A percentile compares a stretch with the other conserved stretches of the same genome.
Conservation (phyloP, 441 rosid species). For the Brassica balearica region DNA sequence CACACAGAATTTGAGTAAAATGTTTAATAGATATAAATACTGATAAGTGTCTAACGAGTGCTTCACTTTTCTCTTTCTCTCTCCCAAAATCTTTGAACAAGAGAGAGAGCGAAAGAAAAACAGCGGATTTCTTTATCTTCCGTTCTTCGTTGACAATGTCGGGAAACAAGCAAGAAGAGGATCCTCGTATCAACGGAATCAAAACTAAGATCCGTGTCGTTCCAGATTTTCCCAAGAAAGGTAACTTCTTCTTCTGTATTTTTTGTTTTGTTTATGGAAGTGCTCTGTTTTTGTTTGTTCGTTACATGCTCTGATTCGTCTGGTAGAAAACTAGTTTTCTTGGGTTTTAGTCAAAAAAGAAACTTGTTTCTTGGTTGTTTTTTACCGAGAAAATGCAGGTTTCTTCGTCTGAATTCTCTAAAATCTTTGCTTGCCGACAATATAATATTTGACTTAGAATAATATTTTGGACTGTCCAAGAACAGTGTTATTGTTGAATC, state of each 20-base stretch:
- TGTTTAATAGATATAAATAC: constrained; percentile 34
- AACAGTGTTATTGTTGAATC: constrained; percentile 12
- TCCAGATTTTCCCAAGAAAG: constrained; percentile 58
- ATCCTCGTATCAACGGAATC: constrained; percentile 86
- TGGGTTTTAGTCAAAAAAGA: neutral
- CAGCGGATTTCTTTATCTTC: constrained; percentile 21
- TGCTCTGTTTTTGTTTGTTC: constrained; percentile 5
- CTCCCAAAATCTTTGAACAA: constrained; percentile 15
- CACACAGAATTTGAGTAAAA: constrained; percentile 25
- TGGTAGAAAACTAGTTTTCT: constrained; percentile 9
- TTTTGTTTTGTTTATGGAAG: neutral
- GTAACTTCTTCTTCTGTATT: constrained; percentile 25
- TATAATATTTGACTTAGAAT: neutral
- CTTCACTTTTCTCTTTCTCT: constrained; percentile 37
- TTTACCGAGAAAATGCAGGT: constrained; percentile 19
- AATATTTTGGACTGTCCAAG: neutral
- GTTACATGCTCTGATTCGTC: constrained; percentile 27
- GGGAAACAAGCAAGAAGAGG: constrained; percentile 62
- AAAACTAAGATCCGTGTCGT: constrained; percentile 93
- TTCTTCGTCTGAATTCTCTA: constrained; percentile 14
- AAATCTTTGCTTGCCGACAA: constrained; percentile 14
- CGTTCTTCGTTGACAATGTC: constrained; percentile 66
- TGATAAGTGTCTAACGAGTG: constrained; percentile 20
- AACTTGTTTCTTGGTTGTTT: constrained; percentile 10
- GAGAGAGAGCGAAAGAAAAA: constrained; percentile 21